Evolutionary conservation across 192 early-diverging fungal species (phyloP).

Genomic region (Podila verticillata): DNA sequence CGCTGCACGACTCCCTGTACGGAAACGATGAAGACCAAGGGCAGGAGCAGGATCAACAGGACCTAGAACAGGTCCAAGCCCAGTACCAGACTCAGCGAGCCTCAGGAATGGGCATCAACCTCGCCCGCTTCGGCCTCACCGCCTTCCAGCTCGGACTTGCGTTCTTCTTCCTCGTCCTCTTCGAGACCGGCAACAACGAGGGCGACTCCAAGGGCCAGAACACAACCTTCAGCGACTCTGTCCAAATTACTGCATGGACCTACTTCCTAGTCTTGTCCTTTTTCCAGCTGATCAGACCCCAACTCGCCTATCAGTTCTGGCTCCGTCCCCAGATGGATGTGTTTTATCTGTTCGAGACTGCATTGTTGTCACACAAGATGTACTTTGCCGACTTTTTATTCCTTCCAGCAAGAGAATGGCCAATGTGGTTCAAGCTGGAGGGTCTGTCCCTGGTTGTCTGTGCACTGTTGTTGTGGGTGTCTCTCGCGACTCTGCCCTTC

Average conservation of each 20-base stretch:
- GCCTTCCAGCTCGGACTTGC: slow-evolving; percentile 33
- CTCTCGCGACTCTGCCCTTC: slow-evolving; percentile 26
- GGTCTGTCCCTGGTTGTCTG: slow-evolving; percentile 6
- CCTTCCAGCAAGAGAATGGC: slow-evolving; percentile 13
- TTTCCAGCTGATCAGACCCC: slow-evolving; percentile 13
- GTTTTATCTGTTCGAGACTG: slow-evolving; percentile 21
- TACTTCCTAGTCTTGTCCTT: slow-evolving; percentile 26
- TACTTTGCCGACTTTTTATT: slow-evolving; percentile 11
- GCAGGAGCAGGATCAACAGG: not conserved
- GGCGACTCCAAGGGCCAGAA: not conserved
- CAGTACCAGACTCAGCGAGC: slow-evolving; percentile 33
- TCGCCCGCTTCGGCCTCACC: slow-evolving; percentile 36
- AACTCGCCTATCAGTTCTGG: slow-evolving; percentile 34
- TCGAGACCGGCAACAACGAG: slow-evolving; percentile 5
- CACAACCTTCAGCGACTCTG: not conserved
- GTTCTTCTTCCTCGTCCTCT: slow-evolving; percentile 21
- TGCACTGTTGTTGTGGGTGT: slow-evolving; percentile 22
- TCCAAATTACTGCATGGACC: slow-evolving; percentile 21
- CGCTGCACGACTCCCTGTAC: slow-evolving; percentile 18
- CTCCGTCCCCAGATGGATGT: slow-evolving; percentile 44
- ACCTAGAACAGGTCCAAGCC: slow-evolving; percentile 16
- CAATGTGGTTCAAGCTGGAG: slow-evolving; percentile 31
- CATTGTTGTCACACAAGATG: slow-evolving; percentile 5
- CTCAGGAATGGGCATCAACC: slow-evolving; percentile 28
- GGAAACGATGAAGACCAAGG: slow-evolving; percentile 5